Conservation (phyloP, 768 basidiomycete species). For the Tubosaeta sp. region DNA sequence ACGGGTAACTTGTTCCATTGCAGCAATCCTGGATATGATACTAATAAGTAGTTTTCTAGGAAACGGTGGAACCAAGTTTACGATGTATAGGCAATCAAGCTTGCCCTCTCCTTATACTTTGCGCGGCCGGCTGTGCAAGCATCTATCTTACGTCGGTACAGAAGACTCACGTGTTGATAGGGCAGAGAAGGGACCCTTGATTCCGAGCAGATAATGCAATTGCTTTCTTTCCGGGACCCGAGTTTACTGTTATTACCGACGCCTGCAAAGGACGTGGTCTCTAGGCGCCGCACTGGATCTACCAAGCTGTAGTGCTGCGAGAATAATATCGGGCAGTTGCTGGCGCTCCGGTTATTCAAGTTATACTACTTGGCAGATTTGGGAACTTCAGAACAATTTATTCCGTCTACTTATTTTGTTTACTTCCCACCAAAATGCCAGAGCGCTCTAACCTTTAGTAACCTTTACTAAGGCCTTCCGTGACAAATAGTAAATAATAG, state of each 20-base stretch:
- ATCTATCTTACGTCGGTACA: conserved; percentile 5
- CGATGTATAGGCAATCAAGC: not conserved
- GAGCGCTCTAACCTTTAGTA: too few relatives aligned
- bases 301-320: not conserved
- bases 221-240: not conserved
- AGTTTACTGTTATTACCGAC: not conserved
- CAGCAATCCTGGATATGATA: not conserved
- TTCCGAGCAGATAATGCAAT: not conserved
- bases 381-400: not conserved
- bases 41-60: not conserved
- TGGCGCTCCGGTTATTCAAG: not conserved
- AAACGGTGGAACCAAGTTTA: not conserved
- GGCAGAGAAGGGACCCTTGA: conserved; percentile 1
- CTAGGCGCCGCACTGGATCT: not conserved
- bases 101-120: conserved; percentile 13
- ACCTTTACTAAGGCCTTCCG: too few relatives aligned
- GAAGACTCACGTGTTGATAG: conserved; percentile 23
- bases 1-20: conserved; percentile 8
- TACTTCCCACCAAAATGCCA: too few relatives aligned
- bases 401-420: too few relatives aligned
- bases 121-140: conserved; percentile 7
- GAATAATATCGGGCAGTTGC: not conserved
- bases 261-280: not conserved
- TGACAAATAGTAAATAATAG: too few relatives aligned
- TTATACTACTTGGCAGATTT: not conserved